These are phyloP conservation scores for Fomitopsis schrenkii DNA, from an alignment of 1,284 basidiomycete species.

Conservation along the genomic window DNA sequence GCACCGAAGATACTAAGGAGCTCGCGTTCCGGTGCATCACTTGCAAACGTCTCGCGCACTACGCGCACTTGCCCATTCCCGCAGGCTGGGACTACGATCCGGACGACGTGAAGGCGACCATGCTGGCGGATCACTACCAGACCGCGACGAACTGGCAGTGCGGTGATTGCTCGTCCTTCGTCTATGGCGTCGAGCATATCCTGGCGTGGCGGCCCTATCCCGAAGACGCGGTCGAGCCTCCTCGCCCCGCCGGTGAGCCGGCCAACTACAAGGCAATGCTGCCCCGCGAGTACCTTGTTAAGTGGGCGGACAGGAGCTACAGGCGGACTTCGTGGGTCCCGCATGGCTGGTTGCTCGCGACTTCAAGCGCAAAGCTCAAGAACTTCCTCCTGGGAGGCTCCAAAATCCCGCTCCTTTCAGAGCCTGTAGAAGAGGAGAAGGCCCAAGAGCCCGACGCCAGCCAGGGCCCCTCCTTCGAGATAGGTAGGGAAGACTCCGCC, in stretches of 20 bases:
- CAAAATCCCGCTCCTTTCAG: slow-evolving; percentile 60
- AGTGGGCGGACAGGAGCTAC: slow-evolving; percentile 79
- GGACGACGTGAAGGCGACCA: slow-evolving; percentile 33
- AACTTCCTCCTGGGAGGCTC: slow-evolving; percentile 75
- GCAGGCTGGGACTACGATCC: slow-evolving; percentile 25
- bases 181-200: slow-evolving; percentile 77
- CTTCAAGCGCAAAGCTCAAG: slow-evolving; percentile 57
- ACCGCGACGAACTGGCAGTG: slow-evolving; percentile 67
- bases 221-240: slow-evolving; percentile 50
- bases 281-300: slow-evolving; percentile 87
- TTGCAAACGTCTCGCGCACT: slow-evolving; percentile 81
- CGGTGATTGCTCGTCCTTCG: slow-evolving; percentile 74
- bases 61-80: slow-evolving; percentile 66
- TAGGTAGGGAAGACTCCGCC: slow-evolving; percentile 28
- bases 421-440: slow-evolving; percentile 33
- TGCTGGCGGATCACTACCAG: slow-evolving; percentile 66
- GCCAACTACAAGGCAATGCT: slow-evolving; percentile 57
- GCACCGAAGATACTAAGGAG: slow-evolving; percentile 23
- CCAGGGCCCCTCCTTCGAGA: slow-evolving; percentile 13
- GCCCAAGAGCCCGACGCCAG: slow-evolving; percentile 23
- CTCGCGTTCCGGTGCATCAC: slow-evolving; percentile 77
- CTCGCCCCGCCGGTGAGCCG: slow-evolving; percentile 35
- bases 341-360: slow-evolving; percentile 81
- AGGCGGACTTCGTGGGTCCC: slow-evolving; percentile 83
- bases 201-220: slow-evolving; percentile 88